A percentile compares a stretch with the other conserved stretches of the same genome.
Evolutionary conservation across 257 asterid genomes (phyloP).

Genomic region (Nicotiana tomentosiformis): DNA sequence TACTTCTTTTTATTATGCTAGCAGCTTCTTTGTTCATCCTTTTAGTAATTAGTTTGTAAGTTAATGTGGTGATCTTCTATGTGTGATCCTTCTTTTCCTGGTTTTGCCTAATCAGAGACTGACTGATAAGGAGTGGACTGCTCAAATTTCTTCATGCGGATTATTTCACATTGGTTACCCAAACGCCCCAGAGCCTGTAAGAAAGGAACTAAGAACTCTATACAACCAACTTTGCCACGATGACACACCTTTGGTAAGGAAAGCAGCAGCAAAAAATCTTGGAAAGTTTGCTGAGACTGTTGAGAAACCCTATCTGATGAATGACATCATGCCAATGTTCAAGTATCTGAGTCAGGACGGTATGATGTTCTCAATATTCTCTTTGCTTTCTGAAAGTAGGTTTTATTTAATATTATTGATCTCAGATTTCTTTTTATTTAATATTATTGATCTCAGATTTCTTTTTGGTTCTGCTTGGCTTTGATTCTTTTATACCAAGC

Average conservation of each 20-base stretch:
- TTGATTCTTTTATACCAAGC: background rate
- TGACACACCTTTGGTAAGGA: slow-evolving; percentile 35
- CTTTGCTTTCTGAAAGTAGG: background rate
- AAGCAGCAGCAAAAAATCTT: slow-evolving; percentile 34
- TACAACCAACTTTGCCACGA: slow-evolving; percentile 29
- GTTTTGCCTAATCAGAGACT: slow-evolving; percentile 30
- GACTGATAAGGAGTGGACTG: slow-evolving; percentile 50
- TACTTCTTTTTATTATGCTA: background rate
- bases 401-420: background rate
- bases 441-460: background rate
- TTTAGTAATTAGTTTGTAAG: background rate
- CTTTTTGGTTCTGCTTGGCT: background rate
- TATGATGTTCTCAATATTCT: slow-evolving; percentile 12
- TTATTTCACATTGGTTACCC: slow-evolving; percentile 52
- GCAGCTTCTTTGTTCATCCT: background rate
- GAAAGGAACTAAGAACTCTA: slow-evolving; percentile 25
- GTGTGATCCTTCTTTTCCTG: background rate
- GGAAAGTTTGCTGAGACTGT: slow-evolving; percentile 34
- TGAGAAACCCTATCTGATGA: slow-evolving; percentile 28
- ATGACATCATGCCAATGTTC: slow-evolving; percentile 49
- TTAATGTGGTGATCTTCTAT: background rate
- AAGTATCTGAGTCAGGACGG: slow-evolving; percentile 76
- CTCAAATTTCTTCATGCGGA: slow-evolving; percentile 51
- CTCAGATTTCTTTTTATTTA: background rate
- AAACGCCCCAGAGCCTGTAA: slow-evolving; percentile 31